These are phyloP conservation scores for Caloboletus firmus DNA, from an alignment of 1,284 basidiomycete species.

Conservation along the genomic window DNA sequence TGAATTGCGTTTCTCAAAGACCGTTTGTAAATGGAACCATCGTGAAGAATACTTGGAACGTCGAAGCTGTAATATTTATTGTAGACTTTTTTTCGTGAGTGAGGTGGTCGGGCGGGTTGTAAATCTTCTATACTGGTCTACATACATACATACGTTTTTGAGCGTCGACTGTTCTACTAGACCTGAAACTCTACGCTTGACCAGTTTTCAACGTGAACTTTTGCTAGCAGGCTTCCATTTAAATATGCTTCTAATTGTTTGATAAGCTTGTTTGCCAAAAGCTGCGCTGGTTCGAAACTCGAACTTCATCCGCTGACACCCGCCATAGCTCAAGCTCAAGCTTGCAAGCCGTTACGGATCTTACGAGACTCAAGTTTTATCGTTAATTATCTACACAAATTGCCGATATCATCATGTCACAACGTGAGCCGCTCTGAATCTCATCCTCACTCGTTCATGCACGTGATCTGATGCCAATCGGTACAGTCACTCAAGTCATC, in stretches of 20 bases:
- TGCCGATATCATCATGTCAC: background rate
- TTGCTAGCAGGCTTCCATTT: conserved; percentile 12
- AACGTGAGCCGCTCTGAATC: background rate
- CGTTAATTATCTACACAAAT: background rate
- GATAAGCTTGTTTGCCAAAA: background rate
- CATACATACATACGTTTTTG: background rate
- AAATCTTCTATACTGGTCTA: background rate
- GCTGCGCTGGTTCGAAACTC: background rate
- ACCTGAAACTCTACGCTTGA: background rate
- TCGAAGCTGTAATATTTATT: conserved; percentile 21
- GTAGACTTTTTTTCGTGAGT: conserved; percentile 15
- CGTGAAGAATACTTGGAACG: background rate
- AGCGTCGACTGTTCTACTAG: background rate
- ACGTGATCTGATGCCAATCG: conserved; percentile 4
- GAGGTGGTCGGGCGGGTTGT: conserved; percentile 6
- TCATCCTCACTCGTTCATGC: background rate
- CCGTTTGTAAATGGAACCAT: conserved; percentile 24
- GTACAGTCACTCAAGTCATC: background rate
- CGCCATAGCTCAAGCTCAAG: background rate
- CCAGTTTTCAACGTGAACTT: background rate
- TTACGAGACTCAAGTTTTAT: background rate
- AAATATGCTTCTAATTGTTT: conserved; percentile 2
- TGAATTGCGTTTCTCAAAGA: conserved; percentile 10
- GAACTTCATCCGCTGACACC: background rate
- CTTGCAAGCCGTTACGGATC: background rate